Evolutionary conservation across 2,329 filamentous ascomycete genomes (phyloP).

Genomic region (Mariannaea sp.): DNA sequence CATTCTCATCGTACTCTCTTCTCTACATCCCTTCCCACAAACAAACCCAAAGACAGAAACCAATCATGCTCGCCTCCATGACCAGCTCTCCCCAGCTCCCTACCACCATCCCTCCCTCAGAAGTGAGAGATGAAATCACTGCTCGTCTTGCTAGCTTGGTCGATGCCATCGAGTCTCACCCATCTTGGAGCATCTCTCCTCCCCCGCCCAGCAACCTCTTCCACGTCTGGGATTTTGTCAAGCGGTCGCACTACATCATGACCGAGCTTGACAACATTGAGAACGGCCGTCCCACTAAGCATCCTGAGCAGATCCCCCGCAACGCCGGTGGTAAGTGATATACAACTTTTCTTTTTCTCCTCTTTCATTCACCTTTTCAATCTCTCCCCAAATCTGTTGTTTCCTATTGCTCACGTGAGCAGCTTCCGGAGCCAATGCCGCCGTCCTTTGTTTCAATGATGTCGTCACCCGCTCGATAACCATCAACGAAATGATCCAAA

Average conservation of each 20-base stretch:
- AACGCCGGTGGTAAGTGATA: constrained; percentile 36
- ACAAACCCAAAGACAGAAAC: background rate
- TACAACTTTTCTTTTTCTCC: background rate
- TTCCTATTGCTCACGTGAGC: constrained; percentile 1
- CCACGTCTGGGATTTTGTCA: constrained; percentile 49
- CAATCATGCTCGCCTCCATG: constrained; percentile 25
- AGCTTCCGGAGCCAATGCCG: constrained; percentile 32
- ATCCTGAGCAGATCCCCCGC: constrained; percentile 44
- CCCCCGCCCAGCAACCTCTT: constrained; percentile 41
- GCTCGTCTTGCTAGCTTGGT: constrained; percentile 36
- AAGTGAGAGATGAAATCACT: constrained; percentile 35
- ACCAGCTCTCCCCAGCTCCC: constrained; percentile 21
- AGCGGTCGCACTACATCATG: constrained; percentile 48
- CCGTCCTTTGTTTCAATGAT: constrained; percentile 38
- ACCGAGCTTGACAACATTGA: constrained; percentile 48
- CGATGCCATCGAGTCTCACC: constrained; percentile 39
- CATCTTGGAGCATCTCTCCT: constrained; percentile 33
- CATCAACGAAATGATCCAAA: constrained; percentile 41
- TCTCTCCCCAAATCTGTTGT: background rate
- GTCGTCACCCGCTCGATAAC: constrained; percentile 40
- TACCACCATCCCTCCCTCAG: constrained; percentile 30
- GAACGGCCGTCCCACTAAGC: constrained; percentile 39
- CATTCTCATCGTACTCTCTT: background rate
- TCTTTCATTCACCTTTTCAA: background rate
- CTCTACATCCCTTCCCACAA: background rate